A percentile compares a stretch with the other conserved stretches of the same genome.
Conservation (phyloP, 768 basidiomycete genomes). For the Leccinum obscurum region DNA sequence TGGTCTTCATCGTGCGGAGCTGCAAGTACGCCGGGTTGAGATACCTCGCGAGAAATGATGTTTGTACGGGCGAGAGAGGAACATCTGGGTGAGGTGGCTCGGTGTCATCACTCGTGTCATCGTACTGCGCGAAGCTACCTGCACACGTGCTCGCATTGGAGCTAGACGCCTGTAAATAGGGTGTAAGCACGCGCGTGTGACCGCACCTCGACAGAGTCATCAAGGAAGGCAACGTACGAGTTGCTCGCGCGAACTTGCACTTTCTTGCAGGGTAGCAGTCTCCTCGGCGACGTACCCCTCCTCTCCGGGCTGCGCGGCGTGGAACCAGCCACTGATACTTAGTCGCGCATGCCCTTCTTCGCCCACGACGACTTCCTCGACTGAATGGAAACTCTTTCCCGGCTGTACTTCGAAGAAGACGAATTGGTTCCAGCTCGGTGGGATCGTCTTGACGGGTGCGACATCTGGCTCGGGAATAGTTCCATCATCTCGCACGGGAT, state of each 20-base stretch:
- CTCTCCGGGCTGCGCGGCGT: slow-evolving; percentile 87
- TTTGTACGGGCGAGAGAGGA: slow-evolving; percentile 56
- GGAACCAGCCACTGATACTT: slow-evolving; percentile 97
- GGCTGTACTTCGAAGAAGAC: slow-evolving; percentile 93
- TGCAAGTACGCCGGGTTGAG: slow-evolving; percentile 91
- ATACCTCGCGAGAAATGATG: slow-evolving; percentile 77
- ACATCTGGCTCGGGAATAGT: slow-evolving; percentile 68
- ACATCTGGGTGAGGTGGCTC: slow-evolving; percentile 52
- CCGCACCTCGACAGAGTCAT: not conserved
- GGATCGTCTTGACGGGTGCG: slow-evolving; percentile 63
- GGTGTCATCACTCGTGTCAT: slow-evolving; percentile 33
- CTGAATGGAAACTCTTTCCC: slow-evolving; percentile 92
- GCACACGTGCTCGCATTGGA: slow-evolving; percentile 38
- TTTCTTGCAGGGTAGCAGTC: slow-evolving; percentile 51
- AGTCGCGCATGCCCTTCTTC: slow-evolving; percentile 72
- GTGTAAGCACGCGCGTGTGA: slow-evolving; percentile 6
- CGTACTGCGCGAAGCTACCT: slow-evolving; percentile 54
- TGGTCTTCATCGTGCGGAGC: slow-evolving; percentile 72
- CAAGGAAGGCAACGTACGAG: slow-evolving; percentile 59
- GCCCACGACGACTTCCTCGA: slow-evolving; percentile 90
- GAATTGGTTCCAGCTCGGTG: slow-evolving; percentile 88
- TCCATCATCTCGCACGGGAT: slow-evolving; percentile 62
- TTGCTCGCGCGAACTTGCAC: slow-evolving; percentile 90
- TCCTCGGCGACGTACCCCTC: slow-evolving; percentile 72
- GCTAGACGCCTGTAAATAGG: slow-evolving; percentile 52